phyloP scores from a whole-genome alignment of 2,329 filamentous ascomycete species.

The Mollisia scopiformis region DNA sequence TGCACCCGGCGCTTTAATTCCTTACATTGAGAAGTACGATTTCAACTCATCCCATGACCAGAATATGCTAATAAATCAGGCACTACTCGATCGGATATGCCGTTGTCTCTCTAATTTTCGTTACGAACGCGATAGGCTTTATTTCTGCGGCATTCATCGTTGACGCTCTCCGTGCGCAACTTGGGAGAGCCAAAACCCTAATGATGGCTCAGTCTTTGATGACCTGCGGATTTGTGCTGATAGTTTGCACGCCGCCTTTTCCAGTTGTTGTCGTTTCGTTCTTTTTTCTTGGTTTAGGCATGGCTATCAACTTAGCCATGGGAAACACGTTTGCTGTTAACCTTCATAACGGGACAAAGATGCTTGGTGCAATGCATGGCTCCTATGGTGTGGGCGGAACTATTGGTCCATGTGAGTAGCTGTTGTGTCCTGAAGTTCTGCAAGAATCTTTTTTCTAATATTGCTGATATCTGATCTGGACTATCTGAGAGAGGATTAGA shows the following conservation, averaged over 20 bases:
- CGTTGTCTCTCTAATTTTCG: conserved; percentile 80
- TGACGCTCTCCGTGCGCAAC: conserved; percentile 61
- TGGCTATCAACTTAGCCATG: conserved; percentile 58
- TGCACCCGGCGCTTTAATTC: conserved; percentile 77
- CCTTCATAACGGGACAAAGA: conserved; percentile 54
- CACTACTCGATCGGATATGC: conserved; percentile 77
- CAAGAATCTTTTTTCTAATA: too few species aligned
- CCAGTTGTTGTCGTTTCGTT: conserved; percentile 68
- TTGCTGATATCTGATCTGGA: neutral
- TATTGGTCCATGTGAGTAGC: conserved; percentile 54
- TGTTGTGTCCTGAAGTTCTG: too few species aligned
- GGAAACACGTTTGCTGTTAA: conserved; percentile 62
- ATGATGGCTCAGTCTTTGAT: conserved; percentile 61
- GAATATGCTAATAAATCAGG: conserved; percentile 28
- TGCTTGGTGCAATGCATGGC: conserved; percentile 68
- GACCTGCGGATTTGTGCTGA: conserved; percentile 62
- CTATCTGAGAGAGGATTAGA: neutral
- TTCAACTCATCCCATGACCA: neutral
- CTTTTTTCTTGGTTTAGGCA: conserved; percentile 66
- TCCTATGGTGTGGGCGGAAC: conserved; percentile 68
- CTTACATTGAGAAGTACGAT: conserved; percentile 70
- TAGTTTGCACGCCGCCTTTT: conserved; percentile 72
- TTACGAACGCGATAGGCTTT: conserved; percentile 77
- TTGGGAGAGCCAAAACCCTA: conserved; percentile 69
- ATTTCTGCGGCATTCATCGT: conserved; percentile 70